Base-by-base conservation (phyloP, 352 stramenopile genomes). In the Phytophthora foliorum region DNA sequence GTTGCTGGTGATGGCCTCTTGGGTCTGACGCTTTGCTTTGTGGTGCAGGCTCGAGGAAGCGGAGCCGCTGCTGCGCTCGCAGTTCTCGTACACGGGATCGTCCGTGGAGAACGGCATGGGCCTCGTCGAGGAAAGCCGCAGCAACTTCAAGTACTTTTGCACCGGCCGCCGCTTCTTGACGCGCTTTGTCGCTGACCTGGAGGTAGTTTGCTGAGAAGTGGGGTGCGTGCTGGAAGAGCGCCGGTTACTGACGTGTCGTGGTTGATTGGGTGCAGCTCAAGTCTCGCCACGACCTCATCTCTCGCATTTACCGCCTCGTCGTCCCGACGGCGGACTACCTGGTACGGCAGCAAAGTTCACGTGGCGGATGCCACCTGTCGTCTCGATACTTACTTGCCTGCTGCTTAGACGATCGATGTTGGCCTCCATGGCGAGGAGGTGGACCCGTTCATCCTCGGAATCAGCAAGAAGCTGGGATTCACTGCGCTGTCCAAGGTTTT, bases 101-200 rank as follows among this genome's bases (percentile, higher is more conserved):
- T 90, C 84, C 6, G 78, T 81, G 11, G 67, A 88, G 39, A 81
- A 88, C 14, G 70, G 71, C 2, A 77, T 92, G 9, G 86, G 84
- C 11, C 63, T 94, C 16, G 74, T 93, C 10, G 84, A 92, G 38
- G 86, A 94, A 58, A 88, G 78, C 60, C 81, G 77, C 62, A 86
- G 69, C 74, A 93, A 91, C 70, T 94, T 82, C 74, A 94, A 92
- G 76, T 94, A 94, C 72, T 94, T 91, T 52, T 94, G 86, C 78
- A 93, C 86, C 1, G 86, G 86, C 17, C 82, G 86, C 38, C 84
- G 86, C 24, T 94, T 92, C 61, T 90, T 88, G 69, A 88, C 82
- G 46, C 84, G 84, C 34, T 86, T 94, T 32, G 71, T 92, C 22
- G 81, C 63, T 1, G 81, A 92, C 54, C 36, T 94, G n/a, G 61